Conservation (phyloP, 2,329 filamentous ascomycete genomes). For the Neonectria ditissima region DNA sequence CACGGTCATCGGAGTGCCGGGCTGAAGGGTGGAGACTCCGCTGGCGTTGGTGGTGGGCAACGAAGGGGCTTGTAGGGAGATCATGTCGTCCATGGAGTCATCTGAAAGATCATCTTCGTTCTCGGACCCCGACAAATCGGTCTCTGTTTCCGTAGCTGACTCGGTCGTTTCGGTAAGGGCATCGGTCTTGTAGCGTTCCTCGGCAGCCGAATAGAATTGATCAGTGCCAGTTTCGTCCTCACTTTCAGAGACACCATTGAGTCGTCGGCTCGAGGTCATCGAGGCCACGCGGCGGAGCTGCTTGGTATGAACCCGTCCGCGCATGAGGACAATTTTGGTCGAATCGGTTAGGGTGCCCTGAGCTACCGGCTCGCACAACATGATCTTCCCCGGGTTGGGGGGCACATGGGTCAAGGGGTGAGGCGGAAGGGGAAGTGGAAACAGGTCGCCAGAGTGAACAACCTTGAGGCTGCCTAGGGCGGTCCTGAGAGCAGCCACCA, state of each 20-base stretch:
- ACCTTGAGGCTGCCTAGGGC: slow-evolving; percentile 79
- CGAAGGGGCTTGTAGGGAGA: slow-evolving; percentile 84
- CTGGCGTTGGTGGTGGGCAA: slow-evolving; percentile 83
- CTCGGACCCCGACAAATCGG: slow-evolving; percentile 72
- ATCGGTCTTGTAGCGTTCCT: slow-evolving; percentile 76
- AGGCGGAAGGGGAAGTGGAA: slow-evolving; percentile 80
- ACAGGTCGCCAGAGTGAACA: slow-evolving; percentile 85
- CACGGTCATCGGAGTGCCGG: slow-evolving; percentile 82
- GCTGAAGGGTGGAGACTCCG: slow-evolving; percentile 81
- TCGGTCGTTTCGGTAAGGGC: slow-evolving; percentile 69
- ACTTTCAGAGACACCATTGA: slow-evolving; percentile 70
- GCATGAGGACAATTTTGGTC: slow-evolving; percentile 87
- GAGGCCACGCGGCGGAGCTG: slow-evolving; percentile 60
- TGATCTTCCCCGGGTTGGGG: slow-evolving; percentile 86
- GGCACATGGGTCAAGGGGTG: slow-evolving; percentile 90
- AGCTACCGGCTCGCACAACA: slow-evolving; percentile 93
- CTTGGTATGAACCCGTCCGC: slow-evolving; percentile 68
- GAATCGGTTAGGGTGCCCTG: slow-evolving; percentile 83
- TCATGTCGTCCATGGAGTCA: slow-evolving; percentile 93
- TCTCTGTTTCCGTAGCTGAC: slow-evolving; percentile 70
- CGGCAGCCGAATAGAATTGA: slow-evolving; percentile 91
- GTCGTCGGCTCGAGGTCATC: slow-evolving; percentile 53
- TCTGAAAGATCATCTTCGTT: slow-evolving; percentile 84
- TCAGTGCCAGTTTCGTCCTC: slow-evolving; percentile 90
- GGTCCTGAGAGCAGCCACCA: slow-evolving; percentile 76